A percentile compares a stretch with the other conserved stretches of the same genome.
phyloP scores from a whole-genome alignment of 306 rosid species.

The Vigna trinervia region DNA sequence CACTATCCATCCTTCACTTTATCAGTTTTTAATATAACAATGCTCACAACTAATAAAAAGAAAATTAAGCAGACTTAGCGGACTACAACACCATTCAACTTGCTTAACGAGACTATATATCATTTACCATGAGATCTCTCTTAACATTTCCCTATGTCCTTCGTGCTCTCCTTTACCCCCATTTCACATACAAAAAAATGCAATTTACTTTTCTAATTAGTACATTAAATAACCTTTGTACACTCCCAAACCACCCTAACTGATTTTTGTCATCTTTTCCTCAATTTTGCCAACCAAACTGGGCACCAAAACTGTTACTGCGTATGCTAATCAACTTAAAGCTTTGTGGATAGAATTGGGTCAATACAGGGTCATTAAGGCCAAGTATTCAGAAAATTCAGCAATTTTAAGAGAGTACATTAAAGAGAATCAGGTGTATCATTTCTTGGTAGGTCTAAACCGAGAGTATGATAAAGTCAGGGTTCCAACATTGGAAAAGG shows the following conservation, averaged over 20 bases:
- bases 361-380: too few relatives aligned
- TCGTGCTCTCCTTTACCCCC: not conserved
- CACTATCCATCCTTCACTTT: not conserved
- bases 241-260: not conserved
- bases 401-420: too few relatives aligned
- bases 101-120: not conserved
- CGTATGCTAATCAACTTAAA: too few relatives aligned
- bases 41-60: not conserved
- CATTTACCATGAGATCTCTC: not conserved
- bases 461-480: too few relatives aligned
- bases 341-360: too few relatives aligned
- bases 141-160: not conserved
- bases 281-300: not conserved
- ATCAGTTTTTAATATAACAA: not conserved
- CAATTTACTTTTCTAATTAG: not conserved
- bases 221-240: not conserved
- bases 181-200: not conserved
- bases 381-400: too few relatives aligned
- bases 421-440: too few relatives aligned
- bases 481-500: too few relatives aligned
- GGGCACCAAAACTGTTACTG: too few relatives aligned
- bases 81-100: not conserved
- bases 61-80: conserved; percentile 1
- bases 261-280: not conserved
- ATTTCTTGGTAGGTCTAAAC: too few relatives aligned